phyloP scores from a whole-genome alignment of 2,329 filamentous ascomycete genomes.

The Diaporthe citrichinensis region DNA sequence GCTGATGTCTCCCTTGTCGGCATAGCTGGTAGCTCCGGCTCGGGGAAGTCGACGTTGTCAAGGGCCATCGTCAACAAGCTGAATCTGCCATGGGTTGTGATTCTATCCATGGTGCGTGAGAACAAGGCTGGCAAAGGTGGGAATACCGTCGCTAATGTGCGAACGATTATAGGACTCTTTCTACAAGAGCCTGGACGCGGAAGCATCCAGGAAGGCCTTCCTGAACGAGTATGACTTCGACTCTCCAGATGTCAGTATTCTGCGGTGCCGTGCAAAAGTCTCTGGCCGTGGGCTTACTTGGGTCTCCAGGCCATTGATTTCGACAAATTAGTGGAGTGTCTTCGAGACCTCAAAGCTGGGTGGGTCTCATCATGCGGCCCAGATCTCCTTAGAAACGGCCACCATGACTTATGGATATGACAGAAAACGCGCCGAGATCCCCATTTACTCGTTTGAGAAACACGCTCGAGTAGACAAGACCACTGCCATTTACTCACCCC shows the following conservation, averaged over 20 bases:
- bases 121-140: neutral
- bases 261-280: neutral
- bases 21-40: constrained; percentile 94
- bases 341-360: constrained; percentile 92
- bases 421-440: constrained; percentile 90
- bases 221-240: constrained; percentile 97
- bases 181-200: constrained; percentile 89
- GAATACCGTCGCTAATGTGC: neutral
- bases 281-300: neutral
- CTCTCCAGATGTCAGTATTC: constrained; percentile 76
- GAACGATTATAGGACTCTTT: constrained; percentile 82
- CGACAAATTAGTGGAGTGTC: constrained; percentile 83
- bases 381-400: neutral
- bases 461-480: constrained; percentile 85
- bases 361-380: constrained; percentile 60
- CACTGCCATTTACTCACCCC: constrained; percentile 93
- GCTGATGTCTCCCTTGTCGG: constrained; percentile 96
- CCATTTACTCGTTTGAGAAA: constrained; percentile 94
- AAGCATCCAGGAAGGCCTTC: constrained; percentile 86
- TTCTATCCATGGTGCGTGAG: constrained; percentile 87
- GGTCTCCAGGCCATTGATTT: constrained; percentile 84
- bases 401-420: constrained; percentile 39
- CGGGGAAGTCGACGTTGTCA: constrained; percentile 93
- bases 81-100: constrained; percentile 97
- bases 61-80: constrained; percentile 91